Evolutionary conservation across 1,139 yeast genomes (phyloP).

Genomic region (Yamadazyma kanchanaburiensis): DNA sequence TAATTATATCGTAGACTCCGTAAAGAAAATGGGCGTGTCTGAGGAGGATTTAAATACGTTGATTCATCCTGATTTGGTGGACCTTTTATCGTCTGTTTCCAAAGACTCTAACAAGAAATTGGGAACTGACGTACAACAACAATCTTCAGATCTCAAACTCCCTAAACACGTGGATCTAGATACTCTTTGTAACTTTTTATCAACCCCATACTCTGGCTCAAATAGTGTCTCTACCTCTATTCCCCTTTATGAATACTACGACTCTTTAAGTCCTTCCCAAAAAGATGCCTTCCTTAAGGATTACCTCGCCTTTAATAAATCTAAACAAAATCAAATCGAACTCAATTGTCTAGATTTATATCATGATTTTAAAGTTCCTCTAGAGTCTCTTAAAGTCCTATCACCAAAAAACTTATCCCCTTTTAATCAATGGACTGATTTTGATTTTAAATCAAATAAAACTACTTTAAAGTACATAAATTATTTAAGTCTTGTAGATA

Average conservation of each 20-base stretch:
- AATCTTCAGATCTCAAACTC: too few relatives aligned
- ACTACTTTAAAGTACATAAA: conserved; percentile 14
- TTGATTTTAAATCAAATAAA: neutral
- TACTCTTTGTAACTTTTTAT: conserved; percentile 8
- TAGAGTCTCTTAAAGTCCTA: conserved; percentile 3
- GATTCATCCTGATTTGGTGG: neutral
- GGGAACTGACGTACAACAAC: neutral
- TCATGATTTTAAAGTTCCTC: conserved; percentile 3
- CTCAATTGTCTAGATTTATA: conserved; percentile 4
- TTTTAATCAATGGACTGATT: neutral
- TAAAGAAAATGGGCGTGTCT: neutral
- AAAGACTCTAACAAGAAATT: neutral
- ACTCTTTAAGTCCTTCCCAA: conserved; percentile 4
- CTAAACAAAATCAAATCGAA: conserved; percentile 14
- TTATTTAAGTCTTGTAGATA: conserved; percentile 18
- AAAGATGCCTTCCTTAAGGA: conserved; percentile 18
- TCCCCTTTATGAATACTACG: conserved; percentile 13
- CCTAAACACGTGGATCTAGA: too few relatives aligned
- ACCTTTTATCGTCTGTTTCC: neutral
- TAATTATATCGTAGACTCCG: neutral
- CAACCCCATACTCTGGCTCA: conserved; percentile 5
- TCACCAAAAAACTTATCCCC: neutral
- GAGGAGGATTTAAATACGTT: neutral
- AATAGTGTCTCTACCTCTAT: neutral
- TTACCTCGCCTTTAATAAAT: conserved; percentile 21